Percentiles rank a stretch among this genome's conserved stretches.
phyloP scores from a whole-genome alignment of 2,329 filamentous ascomycete species.

The Boeremia exigua region DNA sequence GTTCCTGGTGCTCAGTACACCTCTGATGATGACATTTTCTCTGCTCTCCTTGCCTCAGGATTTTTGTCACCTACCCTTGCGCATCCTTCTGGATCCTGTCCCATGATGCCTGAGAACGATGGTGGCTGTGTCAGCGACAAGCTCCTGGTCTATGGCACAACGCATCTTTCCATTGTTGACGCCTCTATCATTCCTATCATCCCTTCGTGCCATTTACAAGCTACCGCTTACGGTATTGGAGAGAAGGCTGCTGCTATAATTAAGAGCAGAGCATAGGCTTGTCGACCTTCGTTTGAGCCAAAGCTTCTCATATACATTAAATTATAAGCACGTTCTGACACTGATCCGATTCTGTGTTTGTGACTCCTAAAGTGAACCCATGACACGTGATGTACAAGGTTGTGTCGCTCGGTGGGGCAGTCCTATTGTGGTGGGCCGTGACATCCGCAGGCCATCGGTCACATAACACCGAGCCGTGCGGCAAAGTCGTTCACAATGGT shows the following conservation, averaged over 20 bases:
- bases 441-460: background rate
- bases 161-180: slow-evolving; percentile 37
- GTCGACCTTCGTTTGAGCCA: no score
- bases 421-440: background rate
- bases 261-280: slow-evolving; percentile 25
- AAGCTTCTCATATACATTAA: slow-evolving; percentile 1
- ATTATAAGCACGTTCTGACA: background rate
- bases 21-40: slow-evolving; percentile 31
- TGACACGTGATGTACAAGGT: background rate
- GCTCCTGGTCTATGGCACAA: slow-evolving; percentile 39
- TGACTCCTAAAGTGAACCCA: background rate
- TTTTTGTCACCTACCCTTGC: slow-evolving; percentile 36
- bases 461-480: slow-evolving; percentile 2
- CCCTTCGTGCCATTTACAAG: slow-evolving; percentile 37
- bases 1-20: slow-evolving; percentile 31
- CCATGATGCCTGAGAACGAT: slow-evolving; percentile 34
- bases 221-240: slow-evolving; percentile 41
- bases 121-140: slow-evolving; percentile 38
- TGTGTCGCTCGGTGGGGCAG: background rate
- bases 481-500: background rate
- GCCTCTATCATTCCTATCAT: slow-evolving; percentile 43
- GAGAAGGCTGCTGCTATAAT: slow-evolving; percentile 46
- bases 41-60: slow-evolving; percentile 23
- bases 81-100: slow-evolving; percentile 40
- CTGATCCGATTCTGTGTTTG: background rate